phyloP scores from a whole-genome alignment of 2,329 filamentous ascomycete species.

The Thelonectria blattea region DNA sequence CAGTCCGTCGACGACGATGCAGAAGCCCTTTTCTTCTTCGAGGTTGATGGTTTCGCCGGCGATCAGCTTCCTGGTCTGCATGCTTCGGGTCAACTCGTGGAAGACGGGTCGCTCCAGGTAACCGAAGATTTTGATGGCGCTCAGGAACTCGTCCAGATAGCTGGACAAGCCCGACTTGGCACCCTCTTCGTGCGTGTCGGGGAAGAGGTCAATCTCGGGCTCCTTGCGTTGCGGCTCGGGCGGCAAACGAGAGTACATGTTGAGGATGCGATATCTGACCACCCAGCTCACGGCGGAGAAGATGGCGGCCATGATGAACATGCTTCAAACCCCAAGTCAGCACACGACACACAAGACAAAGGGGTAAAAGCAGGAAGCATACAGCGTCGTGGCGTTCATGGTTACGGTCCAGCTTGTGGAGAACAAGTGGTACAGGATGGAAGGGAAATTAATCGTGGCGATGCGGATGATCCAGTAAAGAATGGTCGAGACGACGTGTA shows the following conservation, averaged over 20 bases:
- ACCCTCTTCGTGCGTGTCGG: constrained; percentile 88
- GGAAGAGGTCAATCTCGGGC: constrained; percentile 92
- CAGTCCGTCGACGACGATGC: constrained; percentile 92
- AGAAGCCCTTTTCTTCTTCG: constrained; percentile 98
- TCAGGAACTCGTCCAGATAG: constrained; percentile 96
- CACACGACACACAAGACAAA: constrained; percentile 2
- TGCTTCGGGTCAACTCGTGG: constrained; percentile 94
- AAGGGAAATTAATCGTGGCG: constrained; percentile 85
- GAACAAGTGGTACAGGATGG: constrained; percentile 86
- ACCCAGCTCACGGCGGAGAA: constrained; percentile 92
- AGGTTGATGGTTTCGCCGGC: constrained; percentile 93
- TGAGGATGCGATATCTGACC: constrained; percentile 92
- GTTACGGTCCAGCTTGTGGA: constrained; percentile 95
- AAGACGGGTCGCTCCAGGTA: constrained; percentile 97
- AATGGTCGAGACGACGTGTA: constrained; percentile 63
- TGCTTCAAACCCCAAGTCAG: constrained; percentile 50
- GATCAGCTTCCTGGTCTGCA: constrained; percentile 97
- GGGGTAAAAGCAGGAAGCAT: constrained; percentile 45
- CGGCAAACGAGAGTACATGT: constrained; percentile 93
- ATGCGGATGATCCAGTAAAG: constrained; percentile 85
- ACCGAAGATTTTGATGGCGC: constrained; percentile 98
- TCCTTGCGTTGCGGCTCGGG: constrained; percentile 96
- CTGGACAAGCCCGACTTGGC: constrained; percentile 92
- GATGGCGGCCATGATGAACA: constrained; percentile 77
- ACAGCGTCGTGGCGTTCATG: constrained; percentile 98